A percentile compares a stretch with the other conserved stretches of the same genome.
Evolutionary conservation across 148 eudicot genomes (phyloP).

Genomic region (Nepenthes gracilis): DNA sequence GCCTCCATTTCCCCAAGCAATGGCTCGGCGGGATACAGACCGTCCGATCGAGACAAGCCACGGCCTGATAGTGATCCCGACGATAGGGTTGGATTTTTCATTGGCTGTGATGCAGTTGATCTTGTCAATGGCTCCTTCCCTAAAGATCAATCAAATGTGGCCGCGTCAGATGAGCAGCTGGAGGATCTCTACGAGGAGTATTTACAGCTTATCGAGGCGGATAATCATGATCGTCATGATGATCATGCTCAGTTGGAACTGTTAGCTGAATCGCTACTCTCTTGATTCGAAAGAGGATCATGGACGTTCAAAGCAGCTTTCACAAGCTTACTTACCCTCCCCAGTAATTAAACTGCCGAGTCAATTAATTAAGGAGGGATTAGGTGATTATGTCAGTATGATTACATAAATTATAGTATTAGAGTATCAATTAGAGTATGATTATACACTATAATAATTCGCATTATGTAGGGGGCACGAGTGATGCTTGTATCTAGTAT

Average conservation of each 20-base stretch:
- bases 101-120: conserved; percentile 4
- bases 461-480: no score
- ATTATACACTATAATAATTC: no score
- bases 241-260: conserved; percentile 17
- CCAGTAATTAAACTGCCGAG: no score
- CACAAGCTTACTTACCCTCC: no score
- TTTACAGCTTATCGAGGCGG: conserved; percentile 33
- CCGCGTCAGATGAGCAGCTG: background rate
- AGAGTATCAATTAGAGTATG: no score
- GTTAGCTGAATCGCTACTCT: conserved; percentile 23
- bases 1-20: background rate
- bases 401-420: no score
- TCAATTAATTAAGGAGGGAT: no score
- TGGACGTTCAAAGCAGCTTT: no score
- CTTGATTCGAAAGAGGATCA: background rate
- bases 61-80: background rate
- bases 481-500: no score
- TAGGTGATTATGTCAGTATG: no score
- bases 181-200: conserved; percentile 53
- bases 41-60: background rate
- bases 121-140: background rate
- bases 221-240: conserved; percentile 5
- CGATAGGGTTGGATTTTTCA: background rate
- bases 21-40: background rate
- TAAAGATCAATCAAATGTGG: background rate